Evolutionary conservation across 2,329 filamentous ascomycete species (phyloP).

Genomic region (Talaromyces rugulosus): DNA sequence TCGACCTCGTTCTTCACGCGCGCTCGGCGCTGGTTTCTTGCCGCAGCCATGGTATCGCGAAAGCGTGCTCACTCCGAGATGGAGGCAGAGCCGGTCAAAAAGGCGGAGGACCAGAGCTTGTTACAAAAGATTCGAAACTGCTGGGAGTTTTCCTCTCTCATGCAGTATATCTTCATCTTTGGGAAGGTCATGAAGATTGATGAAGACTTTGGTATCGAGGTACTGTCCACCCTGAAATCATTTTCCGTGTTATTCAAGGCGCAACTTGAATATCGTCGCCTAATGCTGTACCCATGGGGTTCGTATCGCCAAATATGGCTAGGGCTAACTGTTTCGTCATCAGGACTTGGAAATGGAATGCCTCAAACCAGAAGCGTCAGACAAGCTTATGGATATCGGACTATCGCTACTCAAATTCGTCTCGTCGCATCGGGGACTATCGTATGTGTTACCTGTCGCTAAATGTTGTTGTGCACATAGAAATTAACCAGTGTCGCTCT

Average conservation of each 20-base stretch:
- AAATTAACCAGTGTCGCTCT: not conserved
- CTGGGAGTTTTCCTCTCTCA: slow-evolving; percentile 93
- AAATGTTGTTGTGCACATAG: not conserved
- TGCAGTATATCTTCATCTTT: slow-evolving; percentile 91
- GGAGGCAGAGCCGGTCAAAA: slow-evolving; percentile 33
- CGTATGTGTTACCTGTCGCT: slow-evolving; percentile 54
- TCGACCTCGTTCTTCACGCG: slow-evolving; percentile 7
- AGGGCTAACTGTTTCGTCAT: not conserved
- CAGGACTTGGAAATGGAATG: slow-evolving; percentile 89
- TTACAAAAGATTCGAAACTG: slow-evolving; percentile 74
- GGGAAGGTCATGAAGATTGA: slow-evolving; percentile 86
- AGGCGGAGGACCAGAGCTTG: slow-evolving; percentile 38
- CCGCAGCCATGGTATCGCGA: slow-evolving; percentile 49
- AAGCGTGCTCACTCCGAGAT: slow-evolving; percentile 55
- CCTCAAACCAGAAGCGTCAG: slow-evolving; percentile 68
- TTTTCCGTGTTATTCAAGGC: not conserved
- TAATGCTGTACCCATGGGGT: not conserved
- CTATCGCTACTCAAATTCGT: slow-evolving; percentile 86
- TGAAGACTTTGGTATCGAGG: slow-evolving; percentile 84
- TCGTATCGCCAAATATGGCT: not conserved
- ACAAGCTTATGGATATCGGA: slow-evolving; percentile 73
- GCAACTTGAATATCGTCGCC: not conserved
- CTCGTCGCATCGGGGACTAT: slow-evolving; percentile 87
- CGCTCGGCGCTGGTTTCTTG: slow-evolving; percentile 15
- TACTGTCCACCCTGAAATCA: slow-evolving; percentile 38